phyloP scores from a whole-genome alignment of 1,284 basidiomycete species.

The Ceratobasidium sp. region DNA sequence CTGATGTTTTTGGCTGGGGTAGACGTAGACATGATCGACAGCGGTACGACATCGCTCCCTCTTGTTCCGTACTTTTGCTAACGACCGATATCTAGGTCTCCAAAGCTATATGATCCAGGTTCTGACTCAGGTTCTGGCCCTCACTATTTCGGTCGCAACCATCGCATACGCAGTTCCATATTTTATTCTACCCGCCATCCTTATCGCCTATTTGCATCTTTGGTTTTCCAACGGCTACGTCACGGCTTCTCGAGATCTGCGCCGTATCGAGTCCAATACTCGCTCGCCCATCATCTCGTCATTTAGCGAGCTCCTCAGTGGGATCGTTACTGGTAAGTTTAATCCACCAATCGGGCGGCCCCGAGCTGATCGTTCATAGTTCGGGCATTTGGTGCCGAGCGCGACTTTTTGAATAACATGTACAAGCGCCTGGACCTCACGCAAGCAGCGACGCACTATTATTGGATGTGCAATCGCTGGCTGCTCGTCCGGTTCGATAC shows the following conservation, averaged over 20 bases:
- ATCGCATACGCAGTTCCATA: constrained; percentile 34
- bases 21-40: background rate
- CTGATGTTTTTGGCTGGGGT: constrained; percentile 19
- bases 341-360: background rate
- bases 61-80: background rate
- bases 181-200: constrained; percentile 25
- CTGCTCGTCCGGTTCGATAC: constrained; percentile 63
- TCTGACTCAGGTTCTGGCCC: background rate
- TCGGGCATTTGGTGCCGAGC: constrained; percentile 38
- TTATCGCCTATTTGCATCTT: constrained; percentile 10
- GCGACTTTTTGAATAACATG: constrained; percentile 17
- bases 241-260: constrained; percentile 37
- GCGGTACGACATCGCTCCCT: background rate
- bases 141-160: constrained; percentile 15
- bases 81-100: constrained; percentile 4
- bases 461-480: constrained; percentile 47
- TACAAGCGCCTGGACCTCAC: constrained; percentile 35
- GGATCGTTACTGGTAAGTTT: constrained; percentile 14
- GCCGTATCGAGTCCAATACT: constrained; percentile 43
- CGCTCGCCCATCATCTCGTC: constrained; percentile 42
- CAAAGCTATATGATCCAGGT: constrained; percentile 29
- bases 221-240: constrained; percentile 37
- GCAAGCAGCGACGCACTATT: constrained; percentile 38
- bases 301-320: constrained; percentile 33
- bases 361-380: background rate